Evolutionary conservation across 176 grass and related monocot species (phyloP).

Genomic region (Tillandsia leiboldiana): DNA sequence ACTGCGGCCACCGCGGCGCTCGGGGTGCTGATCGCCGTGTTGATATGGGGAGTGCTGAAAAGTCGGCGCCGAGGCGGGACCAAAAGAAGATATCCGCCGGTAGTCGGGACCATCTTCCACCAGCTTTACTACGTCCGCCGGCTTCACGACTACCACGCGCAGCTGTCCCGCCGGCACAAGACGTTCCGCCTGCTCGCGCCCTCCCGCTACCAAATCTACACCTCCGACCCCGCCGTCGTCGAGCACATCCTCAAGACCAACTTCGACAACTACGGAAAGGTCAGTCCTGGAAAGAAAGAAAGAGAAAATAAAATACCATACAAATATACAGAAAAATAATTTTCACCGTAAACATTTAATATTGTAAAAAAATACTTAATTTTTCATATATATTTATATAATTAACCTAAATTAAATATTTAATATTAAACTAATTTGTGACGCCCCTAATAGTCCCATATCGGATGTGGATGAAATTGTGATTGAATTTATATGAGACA

Average conservation of each 20-base stretch:
- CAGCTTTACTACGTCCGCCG: slow-evolving; percentile 40
- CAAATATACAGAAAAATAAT: too few relatives aligned
- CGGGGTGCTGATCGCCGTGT: slow-evolving; percentile 16
- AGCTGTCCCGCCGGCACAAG: slow-evolving; percentile 24
- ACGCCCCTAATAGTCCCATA: too few relatives aligned
- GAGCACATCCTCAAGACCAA: slow-evolving; percentile 47
- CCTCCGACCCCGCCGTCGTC: slow-evolving; percentile 41
- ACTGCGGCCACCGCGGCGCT: background rate
- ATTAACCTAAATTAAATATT: too few relatives aligned
- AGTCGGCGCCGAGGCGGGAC: background rate
- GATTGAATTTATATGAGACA: too few relatives aligned
- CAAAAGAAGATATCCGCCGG: slow-evolving; percentile 23
- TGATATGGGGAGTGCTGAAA: background rate
- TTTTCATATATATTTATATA: too few relatives aligned
- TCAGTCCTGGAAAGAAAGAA: background rate
- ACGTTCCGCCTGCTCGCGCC: slow-evolving; percentile 42
- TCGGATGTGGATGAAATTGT: too few relatives aligned
- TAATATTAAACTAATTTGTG: too few relatives aligned
- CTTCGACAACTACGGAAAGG: slow-evolving; percentile 59
- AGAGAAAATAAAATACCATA: too few relatives aligned
- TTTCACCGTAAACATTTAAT: too few relatives aligned
- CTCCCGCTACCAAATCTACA: slow-evolving; percentile 30
- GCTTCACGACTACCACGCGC: slow-evolving; percentile 54
- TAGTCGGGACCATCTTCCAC: slow-evolving; percentile 48
- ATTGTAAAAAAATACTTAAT: too few relatives aligned